Conservation (phyloP, 1,284 basidiomycete species). For the Cryptococcus maquisensis region DNA sequence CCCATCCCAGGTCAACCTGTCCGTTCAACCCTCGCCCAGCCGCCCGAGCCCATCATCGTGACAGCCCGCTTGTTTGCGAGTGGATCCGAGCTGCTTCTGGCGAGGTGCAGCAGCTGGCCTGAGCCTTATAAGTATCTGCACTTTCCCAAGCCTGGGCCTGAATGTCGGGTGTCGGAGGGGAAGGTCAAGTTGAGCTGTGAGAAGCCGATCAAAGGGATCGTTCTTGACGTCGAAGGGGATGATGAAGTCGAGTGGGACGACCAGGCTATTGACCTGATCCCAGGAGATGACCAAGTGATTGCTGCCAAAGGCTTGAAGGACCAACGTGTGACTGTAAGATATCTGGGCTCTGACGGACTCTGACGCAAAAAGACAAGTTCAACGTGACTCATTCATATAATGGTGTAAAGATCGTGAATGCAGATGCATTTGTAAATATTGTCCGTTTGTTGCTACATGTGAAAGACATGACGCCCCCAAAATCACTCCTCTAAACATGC, state of each 20-base stretch:
- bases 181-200: constrained; percentile 59
- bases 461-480: neutral
- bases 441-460: neutral
- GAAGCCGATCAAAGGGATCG: constrained; percentile 76
- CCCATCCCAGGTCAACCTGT: constrained; percentile 62
- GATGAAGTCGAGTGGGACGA: constrained; percentile 71
- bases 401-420: neutral
- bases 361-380: no score
- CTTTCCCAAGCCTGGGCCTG: constrained; percentile 65
- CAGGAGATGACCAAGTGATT: constrained; percentile 68
- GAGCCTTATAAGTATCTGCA: constrained; percentile 86
- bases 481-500: no score
- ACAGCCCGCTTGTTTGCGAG: constrained; percentile 64
- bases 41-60: constrained; percentile 66
- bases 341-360: constrained; percentile 9
- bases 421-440: neutral
- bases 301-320: constrained; percentile 62
- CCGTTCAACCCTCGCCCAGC: constrained; percentile 62
- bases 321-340: constrained; percentile 59
- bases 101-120: constrained; percentile 68
- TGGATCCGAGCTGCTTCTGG: constrained; percentile 55
- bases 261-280: constrained; percentile 81
- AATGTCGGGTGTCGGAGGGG: constrained; percentile 58
- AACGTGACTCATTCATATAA: neutral
- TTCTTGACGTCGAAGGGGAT: constrained; percentile 66